Conservation (phyloP, 2,329 filamentous ascomycete species). For the Leptodontidium sp. region DNA sequence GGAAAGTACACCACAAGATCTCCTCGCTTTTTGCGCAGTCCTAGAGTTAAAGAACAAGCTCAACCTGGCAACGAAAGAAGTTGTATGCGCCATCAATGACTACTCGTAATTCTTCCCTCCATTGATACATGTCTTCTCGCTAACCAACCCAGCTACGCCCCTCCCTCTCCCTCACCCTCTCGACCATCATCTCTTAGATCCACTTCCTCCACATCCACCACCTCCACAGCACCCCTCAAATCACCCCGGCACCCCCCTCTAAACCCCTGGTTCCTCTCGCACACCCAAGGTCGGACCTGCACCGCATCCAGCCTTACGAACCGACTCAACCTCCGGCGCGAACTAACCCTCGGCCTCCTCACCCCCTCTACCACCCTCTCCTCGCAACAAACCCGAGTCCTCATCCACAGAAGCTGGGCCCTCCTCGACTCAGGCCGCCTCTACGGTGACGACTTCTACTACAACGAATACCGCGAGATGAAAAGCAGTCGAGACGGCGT, state of each 20-base stretch:
- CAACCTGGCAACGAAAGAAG: constrained; percentile 19
- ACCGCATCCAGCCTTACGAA: constrained; percentile 12
- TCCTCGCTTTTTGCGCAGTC: constrained; percentile 23
- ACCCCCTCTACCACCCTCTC: constrained; percentile 7
- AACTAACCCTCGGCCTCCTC: constrained; percentile 18
- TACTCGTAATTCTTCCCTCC: constrained; percentile 8
- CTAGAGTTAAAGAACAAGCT: constrained; percentile 22
- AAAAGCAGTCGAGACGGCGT: constrained; percentile 1
- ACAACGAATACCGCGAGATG: constrained; percentile 21
- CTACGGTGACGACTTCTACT: constrained; percentile 19
- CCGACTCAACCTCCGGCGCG: constrained; percentile 12
- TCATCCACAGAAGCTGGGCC: constrained; percentile 23
- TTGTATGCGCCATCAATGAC: constrained; percentile 9
- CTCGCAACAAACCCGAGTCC: constrained; percentile 13
- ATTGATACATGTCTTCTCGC: neutral
- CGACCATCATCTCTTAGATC: neutral
- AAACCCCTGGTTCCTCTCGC: constrained; percentile 21
- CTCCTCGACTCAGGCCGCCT: constrained; percentile 3
- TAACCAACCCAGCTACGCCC: neutral
- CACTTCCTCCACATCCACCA: neutral
- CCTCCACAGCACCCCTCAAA: constrained; percentile 3
- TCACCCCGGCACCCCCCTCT: constrained; percentile 4
- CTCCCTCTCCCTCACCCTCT: neutral
- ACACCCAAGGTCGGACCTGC: neutral
- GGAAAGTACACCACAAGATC: constrained; percentile 22